These are phyloP conservation scores for Artemisia argyi DNA, from an alignment of 129 eudicot species.

Conservation along the genomic window DNA sequence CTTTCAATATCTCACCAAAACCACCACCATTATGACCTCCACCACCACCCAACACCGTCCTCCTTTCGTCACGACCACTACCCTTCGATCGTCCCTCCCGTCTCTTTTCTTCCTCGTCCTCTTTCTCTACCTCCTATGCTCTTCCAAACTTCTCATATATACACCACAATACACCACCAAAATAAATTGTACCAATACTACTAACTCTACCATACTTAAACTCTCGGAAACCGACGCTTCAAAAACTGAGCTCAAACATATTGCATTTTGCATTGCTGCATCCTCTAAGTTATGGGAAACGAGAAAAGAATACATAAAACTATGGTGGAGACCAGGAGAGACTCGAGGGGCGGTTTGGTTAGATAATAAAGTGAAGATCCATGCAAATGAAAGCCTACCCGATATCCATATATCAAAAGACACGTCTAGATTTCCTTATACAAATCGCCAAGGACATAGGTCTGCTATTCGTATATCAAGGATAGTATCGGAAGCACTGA, in stretches of 20 bases:
- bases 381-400: constrained; percentile 46
- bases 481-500: constrained; percentile 70
- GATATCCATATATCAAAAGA: constrained; percentile 51
- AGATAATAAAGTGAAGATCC: constrained; percentile 34
- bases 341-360: constrained; percentile 79
- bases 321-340: constrained; percentile 70
- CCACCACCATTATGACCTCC: constrained; percentile 39
- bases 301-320: constrained; percentile 71
- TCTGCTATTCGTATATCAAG: constrained; percentile 72
- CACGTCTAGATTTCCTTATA: constrained; percentile 53
- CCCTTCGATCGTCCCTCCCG: constrained; percentile 40
- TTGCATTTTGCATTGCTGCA: constrained; percentile 74
- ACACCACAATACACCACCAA: constrained; percentile 12
- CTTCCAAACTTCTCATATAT: constrained; percentile 41
- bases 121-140: constrained; percentile 45
- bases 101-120: constrained; percentile 32
- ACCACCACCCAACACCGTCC: constrained; percentile 38
- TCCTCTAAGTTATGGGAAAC: constrained; percentile 63
- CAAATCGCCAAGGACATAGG: constrained; percentile 52
- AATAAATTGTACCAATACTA: constrained; percentile 9
- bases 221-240: constrained; percentile 5
- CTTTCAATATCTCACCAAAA: constrained; percentile 18
- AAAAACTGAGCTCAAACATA: constrained; percentile 44
- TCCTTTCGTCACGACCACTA: constrained; percentile 18
- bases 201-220: not conserved